Percentiles rank a stretch among this genome's conserved stretches.
Evolutionary conservation across 345 rosid genomes (phyloP).

Genomic region (Psidium guajava): DNA sequence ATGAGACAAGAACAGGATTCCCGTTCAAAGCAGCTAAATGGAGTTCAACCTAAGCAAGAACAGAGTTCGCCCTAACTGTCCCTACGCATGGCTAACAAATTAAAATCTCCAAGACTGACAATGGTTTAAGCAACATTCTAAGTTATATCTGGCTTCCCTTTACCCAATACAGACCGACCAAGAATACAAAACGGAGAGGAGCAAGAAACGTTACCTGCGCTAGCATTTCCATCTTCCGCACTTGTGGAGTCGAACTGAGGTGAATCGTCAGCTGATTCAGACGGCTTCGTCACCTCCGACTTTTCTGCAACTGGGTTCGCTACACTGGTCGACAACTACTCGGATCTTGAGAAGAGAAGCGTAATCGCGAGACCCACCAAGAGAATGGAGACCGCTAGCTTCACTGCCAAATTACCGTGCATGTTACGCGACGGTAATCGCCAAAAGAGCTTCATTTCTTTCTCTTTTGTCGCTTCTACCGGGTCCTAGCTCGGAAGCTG

Average conservation of each 20-base stretch:
- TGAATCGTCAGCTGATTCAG: not conserved
- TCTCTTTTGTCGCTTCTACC: not conserved
- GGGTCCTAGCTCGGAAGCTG: not conserved
- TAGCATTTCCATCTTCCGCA: not conserved
- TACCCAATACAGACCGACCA: not conserved
- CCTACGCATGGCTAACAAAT: not conserved
- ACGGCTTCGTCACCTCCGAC: not conserved
- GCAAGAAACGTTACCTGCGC: not conserved
- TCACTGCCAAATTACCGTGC: constrained; percentile 39
- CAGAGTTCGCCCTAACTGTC: not conserved
- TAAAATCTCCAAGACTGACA: not conserved
- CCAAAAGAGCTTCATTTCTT: constrained; percentile 42
- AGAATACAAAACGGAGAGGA: not conserved
- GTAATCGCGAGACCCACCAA: constrained; percentile 43
- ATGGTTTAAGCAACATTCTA: not conserved
- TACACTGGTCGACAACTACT: constrained; percentile 15
- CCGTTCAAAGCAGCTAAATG: not conserved
- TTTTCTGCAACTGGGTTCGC: constrained; percentile 2
- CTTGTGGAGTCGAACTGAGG: not conserved
- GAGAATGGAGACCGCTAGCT: constrained; percentile 34
- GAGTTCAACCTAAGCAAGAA: not conserved
- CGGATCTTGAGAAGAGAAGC: constrained; percentile 31
- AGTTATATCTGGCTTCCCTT: not conserved
- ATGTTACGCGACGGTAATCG: constrained; percentile 17
- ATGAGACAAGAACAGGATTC: not conserved